Conservation (phyloP, 164 flowering plant genomes). For the Berberis vulgaris region DNA sequence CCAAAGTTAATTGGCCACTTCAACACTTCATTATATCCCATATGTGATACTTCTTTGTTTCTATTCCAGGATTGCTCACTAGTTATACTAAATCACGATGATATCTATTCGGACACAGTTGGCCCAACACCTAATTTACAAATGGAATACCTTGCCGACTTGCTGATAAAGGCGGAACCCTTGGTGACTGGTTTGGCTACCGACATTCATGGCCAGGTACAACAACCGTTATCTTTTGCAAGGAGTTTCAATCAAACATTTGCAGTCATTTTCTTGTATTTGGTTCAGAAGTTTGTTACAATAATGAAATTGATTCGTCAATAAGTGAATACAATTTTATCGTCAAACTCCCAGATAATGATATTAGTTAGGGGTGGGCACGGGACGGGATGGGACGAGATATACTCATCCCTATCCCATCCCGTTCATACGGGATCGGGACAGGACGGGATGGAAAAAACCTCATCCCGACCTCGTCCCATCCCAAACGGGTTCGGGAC, state of each 20-base stretch:
- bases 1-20: not conserved
- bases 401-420: no score
- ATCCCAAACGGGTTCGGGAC: no score
- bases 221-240: constrained; percentile 33
- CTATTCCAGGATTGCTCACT: constrained; percentile 58
- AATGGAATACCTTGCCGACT: constrained; percentile 62
- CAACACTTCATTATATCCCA: not conserved
- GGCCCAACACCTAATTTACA: constrained; percentile 39
- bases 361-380: no score
- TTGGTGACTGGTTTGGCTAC: constrained; percentile 75
- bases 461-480: no score
- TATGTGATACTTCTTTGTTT: not conserved
- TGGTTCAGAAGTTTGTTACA: not conserved
- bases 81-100: constrained; percentile 59
- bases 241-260: constrained; percentile 22
- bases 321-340: not conserved
- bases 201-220: constrained; percentile 9
- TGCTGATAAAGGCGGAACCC: constrained; percentile 64
- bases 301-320: not conserved
- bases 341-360: no score
- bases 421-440: no score
- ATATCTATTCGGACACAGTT: constrained; percentile 45
- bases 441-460: no score
- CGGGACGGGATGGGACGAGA: no score
- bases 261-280: not conserved